Evolutionary conservation across 2,329 filamentous ascomycete genomes (phyloP).

Genomic region (Kalaharituber pfeilii): DNA sequence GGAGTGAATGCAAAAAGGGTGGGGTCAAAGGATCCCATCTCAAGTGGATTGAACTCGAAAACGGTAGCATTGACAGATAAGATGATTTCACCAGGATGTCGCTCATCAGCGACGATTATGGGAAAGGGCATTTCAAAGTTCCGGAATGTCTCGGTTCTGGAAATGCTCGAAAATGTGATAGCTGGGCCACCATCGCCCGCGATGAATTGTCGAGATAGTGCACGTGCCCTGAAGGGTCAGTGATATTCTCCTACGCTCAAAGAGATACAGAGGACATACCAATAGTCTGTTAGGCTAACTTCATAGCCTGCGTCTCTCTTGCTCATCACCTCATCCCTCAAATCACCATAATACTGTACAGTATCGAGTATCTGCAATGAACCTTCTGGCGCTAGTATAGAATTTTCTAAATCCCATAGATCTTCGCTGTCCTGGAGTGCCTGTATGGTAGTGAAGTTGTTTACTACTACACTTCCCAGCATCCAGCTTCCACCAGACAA

Average conservation of each 20-base stretch:
- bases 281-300: conserved; percentile 69
- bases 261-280: no score
- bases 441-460: conserved; percentile 58
- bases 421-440: conserved; percentile 35
- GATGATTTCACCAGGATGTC: conserved; percentile 42
- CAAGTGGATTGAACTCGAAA: conserved; percentile 62
- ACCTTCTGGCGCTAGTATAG: conserved; percentile 43
- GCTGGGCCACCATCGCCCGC: conserved; percentile 47
- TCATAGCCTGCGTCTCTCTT: conserved; percentile 50
- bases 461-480: conserved; percentile 58
- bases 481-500: conserved; percentile 74
- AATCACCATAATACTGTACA: conserved; percentile 42
- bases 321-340: conserved; percentile 39
- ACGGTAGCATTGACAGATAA: conserved; percentile 57
- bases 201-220: conserved; percentile 71
- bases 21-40: conserved; percentile 61
- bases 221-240: no score
- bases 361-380: conserved; percentile 35
- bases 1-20: conserved; percentile 55
- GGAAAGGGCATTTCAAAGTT: conserved; percentile 52
- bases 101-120: conserved; percentile 51
- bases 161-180: conserved; percentile 71
- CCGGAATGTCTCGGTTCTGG: conserved; percentile 43
- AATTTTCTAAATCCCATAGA: conserved; percentile 47
- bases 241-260: no score